These are phyloP conservation scores for Cladorrhinum sp. DNA, from an alignment of 2,329 filamentous ascomycete species.

Conservation along the genomic window DNA sequence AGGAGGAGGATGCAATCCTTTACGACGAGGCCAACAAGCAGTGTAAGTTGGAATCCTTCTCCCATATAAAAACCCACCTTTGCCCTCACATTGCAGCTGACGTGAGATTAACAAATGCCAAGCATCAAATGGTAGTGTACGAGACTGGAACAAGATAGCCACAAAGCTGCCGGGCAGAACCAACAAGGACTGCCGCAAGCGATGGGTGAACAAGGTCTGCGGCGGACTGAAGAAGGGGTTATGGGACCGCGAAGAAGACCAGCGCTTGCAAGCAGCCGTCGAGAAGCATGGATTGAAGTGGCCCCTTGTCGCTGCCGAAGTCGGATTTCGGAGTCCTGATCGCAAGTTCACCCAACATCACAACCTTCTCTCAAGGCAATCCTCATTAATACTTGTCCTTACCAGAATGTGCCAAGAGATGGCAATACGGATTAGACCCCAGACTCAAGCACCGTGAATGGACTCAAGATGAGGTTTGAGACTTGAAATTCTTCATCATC, in stretches of 20 bases:
- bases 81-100: background rate
- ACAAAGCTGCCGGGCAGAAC: constrained; percentile 7
- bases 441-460: constrained; percentile 8
- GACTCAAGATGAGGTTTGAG: background rate
- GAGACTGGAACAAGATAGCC: constrained; percentile 10
- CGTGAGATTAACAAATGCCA: background rate
- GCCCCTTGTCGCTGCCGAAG: constrained; percentile 4
- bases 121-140: background rate
- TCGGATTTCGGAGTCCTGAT: constrained; percentile 7
- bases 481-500: background rate
- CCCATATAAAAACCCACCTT: background rate
- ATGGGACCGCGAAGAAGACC: constrained; percentile 6
- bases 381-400: background rate
- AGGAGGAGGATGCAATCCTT: constrained; percentile 5
- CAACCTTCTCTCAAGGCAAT: background rate
- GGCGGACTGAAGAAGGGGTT: constrained; percentile 5
- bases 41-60: background rate
- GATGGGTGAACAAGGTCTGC: constrained; percentile 10
- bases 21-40: constrained; percentile 5
- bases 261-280: constrained; percentile 1
- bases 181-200: constrained; percentile 9
- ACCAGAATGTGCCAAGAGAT: constrained; percentile 6
- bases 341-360: background rate
- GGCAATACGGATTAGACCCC: constrained; percentile 6
- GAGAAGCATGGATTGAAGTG: constrained; percentile 3